phyloP scores from a whole-genome alignment of 2,329 filamentous ascomycete genomes.

The Tolypocladium guangdongense region DNA sequence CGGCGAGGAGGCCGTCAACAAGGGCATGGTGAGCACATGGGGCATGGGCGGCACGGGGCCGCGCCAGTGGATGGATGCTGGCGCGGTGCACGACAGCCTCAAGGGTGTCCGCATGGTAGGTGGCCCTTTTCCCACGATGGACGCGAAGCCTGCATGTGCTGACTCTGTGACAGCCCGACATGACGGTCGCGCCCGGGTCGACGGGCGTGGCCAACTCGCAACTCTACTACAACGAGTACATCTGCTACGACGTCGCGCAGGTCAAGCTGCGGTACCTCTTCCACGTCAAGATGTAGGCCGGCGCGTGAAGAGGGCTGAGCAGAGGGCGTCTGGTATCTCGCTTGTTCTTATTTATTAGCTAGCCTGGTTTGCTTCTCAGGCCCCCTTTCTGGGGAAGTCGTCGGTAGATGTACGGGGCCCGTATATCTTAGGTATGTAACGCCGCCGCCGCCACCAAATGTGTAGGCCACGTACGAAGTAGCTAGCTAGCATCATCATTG shows the following conservation, averaged over 20 bases:
- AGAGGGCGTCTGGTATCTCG: not conserved
- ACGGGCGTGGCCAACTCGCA: conserved; percentile 34
- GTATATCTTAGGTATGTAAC: too few species aligned
- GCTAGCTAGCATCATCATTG: too few species aligned
- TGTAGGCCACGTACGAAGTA: too few species aligned
- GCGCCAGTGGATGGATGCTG: conserved; percentile 64
- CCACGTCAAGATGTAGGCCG: conserved; percentile 29
- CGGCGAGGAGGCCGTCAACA: conserved; percentile 46
- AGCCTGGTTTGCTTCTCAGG: not conserved
- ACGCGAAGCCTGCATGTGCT: conserved; percentile 4
- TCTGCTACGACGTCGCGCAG: conserved; percentile 59
- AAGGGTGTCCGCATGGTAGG: conserved; percentile 60
- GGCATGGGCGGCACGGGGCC: conserved; percentile 58
- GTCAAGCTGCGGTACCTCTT: conserved; percentile 61
- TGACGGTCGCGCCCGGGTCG: conserved; percentile 28
- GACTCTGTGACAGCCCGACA: conserved; percentile 35
- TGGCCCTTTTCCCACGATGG: conserved; percentile 3
- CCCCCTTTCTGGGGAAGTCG: not conserved
- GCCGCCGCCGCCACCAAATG: too few species aligned
- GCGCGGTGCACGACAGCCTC: conserved; percentile 50
- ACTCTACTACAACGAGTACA: conserved; percentile 64
- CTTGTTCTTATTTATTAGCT: not conserved
- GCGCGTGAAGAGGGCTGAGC: too few species aligned
- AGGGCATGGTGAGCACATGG: conserved; percentile 56
- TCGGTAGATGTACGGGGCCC: too few species aligned